Percentiles rank a stretch among this genome's conserved stretches.
Evolutionary conservation across 257 asterid species (phyloP).

Genomic region (Leonotis leonurus): DNA sequence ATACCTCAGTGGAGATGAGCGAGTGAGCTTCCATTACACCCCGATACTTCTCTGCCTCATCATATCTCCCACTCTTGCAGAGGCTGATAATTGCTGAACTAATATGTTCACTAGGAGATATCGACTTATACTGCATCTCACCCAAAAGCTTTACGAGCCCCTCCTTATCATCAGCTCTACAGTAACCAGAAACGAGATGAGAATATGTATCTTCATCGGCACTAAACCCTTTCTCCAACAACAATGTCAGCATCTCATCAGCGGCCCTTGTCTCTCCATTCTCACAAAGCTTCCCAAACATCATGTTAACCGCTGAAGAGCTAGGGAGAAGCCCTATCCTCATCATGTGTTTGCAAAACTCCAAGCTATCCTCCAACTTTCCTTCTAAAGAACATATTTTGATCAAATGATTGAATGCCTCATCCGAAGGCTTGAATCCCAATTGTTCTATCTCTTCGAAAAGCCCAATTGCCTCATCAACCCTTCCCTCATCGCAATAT

Average conservation of each 20-base stretch:
- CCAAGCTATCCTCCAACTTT: constrained; percentile 46
- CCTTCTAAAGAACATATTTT: constrained; percentile 45
- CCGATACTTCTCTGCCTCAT: constrained; percentile 85
- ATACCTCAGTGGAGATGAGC: constrained; percentile 96
- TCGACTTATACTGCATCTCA: constrained; percentile 64
- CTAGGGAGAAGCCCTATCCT: constrained; percentile 42
- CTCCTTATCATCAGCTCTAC: constrained; percentile 39
- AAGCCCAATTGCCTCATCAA: constrained; percentile 42
- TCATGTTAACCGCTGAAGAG: constrained; percentile 33
- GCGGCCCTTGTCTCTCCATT: constrained; percentile 42
- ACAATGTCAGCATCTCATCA: constrained; percentile 49
- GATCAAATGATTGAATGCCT: constrained; percentile 49
- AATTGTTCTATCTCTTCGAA: constrained; percentile 47
- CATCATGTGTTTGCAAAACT: constrained; percentile 47
- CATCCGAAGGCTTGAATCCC: constrained; percentile 45
- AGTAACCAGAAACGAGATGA: constrained; percentile 53
- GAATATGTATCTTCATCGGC: constrained; percentile 47
- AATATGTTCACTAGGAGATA: constrained; percentile 40
- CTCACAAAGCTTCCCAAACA: constrained; percentile 47
- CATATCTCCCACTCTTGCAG: constrained; percentile 55
- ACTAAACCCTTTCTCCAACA: constrained; percentile 54
- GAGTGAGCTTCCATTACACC: too few relatives aligned
- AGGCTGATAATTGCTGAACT: constrained; percentile 88
- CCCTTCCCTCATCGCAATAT: constrained; percentile 43
- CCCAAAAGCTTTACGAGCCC: constrained; percentile 44